These are phyloP conservation scores for Acacia pycnantha DNA, from an alignment of 331 rosid species.

Conservation along the genomic window DNA sequence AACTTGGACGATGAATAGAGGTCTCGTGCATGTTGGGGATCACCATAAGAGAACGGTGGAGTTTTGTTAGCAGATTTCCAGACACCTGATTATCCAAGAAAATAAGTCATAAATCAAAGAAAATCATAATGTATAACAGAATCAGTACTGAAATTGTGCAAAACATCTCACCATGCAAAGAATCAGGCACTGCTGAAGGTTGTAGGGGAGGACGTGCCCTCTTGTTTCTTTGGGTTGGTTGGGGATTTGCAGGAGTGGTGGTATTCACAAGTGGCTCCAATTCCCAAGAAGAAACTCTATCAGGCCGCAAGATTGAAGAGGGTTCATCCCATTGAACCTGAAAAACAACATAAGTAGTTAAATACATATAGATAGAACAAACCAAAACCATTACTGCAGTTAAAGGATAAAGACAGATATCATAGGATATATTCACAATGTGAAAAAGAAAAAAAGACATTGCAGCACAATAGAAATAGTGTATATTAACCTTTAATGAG, in stretches of 20 bases:
- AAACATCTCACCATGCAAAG: conserved; percentile 44
- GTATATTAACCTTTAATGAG: conserved; percentile 68
- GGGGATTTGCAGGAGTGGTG: conserved; percentile 52
- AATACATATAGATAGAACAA: not conserved
- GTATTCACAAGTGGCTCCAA: conserved; percentile 71
- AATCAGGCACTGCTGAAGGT: conserved; percentile 54
- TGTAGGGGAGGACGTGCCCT: conserved; percentile 62
- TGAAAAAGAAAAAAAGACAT: not conserved
- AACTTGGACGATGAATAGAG: conserved; percentile 56
- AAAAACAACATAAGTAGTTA: not conserved
- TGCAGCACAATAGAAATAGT: not conserved
- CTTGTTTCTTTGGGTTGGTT: conserved; percentile 65
- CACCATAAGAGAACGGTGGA: conserved; percentile 45
- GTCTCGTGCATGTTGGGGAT: conserved; percentile 56
- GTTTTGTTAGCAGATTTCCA: conserved; percentile 62
- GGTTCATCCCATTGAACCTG: conserved; percentile 95
- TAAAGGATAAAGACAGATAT: not conserved
- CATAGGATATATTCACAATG: not conserved
- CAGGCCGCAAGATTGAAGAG: conserved; percentile 74
- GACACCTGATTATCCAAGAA: conserved; percentile 41
- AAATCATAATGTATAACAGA: conserved; percentile 8
- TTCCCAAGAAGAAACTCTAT: conserved; percentile 86
- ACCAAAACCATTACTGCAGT: not conserved
- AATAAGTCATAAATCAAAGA: conserved; percentile 14
- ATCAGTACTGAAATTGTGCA: not conserved